A percentile compares a stretch with the other conserved stretches of the same genome.
These are phyloP conservation scores for Cicer bijugum DNA, from an alignment of 306 rosid species.

Conservation along the genomic window DNA sequence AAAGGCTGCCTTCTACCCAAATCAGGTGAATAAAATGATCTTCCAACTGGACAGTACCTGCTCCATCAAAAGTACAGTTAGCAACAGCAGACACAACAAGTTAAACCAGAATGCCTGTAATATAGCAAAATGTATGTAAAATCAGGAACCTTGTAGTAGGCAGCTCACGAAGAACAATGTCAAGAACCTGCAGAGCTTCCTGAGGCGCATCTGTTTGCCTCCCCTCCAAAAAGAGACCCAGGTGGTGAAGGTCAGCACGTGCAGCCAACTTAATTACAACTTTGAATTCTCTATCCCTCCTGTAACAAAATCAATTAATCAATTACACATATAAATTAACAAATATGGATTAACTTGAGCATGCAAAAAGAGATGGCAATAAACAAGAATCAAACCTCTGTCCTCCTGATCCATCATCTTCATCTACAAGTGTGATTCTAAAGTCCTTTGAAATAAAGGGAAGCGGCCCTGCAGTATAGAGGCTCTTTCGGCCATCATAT, in stretches of 20 bases:
- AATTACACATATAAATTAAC: not conserved
- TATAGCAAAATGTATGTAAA: not conserved
- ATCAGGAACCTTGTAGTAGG: slow-evolving; percentile 77
- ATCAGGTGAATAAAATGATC: slow-evolving; percentile 89
- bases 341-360: not conserved
- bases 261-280: slow-evolving; percentile 93
- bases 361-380: not conserved
- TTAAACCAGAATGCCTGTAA: not conserved
- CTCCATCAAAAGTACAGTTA: slow-evolving; percentile 15
- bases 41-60: slow-evolving; percentile 95
- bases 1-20: slow-evolving; percentile 83
- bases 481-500: slow-evolving; percentile 95
- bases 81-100: not conserved
- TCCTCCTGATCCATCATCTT: slow-evolving; percentile 84
- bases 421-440: slow-evolving; percentile 71
- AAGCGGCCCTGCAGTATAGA: slow-evolving; percentile 92
- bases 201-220: slow-evolving; percentile 96
- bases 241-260: slow-evolving; percentile 90
- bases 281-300: slow-evolving; percentile 81
- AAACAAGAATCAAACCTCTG: slow-evolving; percentile 58
- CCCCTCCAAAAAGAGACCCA: slow-evolving; percentile 91
- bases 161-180: slow-evolving; percentile 89
- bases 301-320: slow-evolving; percentile 44
- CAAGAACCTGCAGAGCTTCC: slow-evolving; percentile 96
- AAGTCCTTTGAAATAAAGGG: slow-evolving; percentile 82